Evolutionary conservation across 192 early-diverging fungal species (phyloP).

Genomic region (Gonapodya sp.): DNA sequence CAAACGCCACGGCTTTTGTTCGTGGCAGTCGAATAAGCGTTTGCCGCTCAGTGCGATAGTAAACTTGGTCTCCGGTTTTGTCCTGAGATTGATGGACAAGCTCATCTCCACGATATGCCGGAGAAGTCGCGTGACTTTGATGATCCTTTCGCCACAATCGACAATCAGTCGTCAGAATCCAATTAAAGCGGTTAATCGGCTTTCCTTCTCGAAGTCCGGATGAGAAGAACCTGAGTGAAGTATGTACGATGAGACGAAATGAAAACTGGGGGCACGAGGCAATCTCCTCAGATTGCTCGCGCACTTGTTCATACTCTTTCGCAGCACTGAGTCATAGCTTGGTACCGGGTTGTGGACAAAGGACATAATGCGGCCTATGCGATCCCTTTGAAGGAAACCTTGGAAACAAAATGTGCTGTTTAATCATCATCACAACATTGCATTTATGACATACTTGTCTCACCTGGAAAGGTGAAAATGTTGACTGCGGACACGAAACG

Average conservation of each 20-base stretch:
- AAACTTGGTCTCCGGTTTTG: not conserved
- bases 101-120: no score
- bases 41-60: not conserved
- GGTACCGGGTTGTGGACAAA: not conserved
- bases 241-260: not conserved
- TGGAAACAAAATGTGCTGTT: not conserved
- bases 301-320: not conserved
- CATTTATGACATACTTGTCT: no score
- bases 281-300: no score
- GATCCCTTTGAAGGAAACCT: not conserved
- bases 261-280: no score
- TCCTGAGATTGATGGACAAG: no score
- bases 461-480: not conserved
- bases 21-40: not conserved
- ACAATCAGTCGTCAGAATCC: not conserved
- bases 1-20: not conserved
- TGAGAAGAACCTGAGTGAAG: not conserved
- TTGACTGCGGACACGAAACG: not conserved
- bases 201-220: not conserved
- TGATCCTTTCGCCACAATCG: no score
- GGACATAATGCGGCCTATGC: not conserved
- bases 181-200: not conserved
- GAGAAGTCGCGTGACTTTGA: no score
- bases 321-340: not conserved
- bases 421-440: no score